phyloP scores from a whole-genome alignment of 768 basidiomycete genomes.

The Neoboletus subvelutipes region DNA sequence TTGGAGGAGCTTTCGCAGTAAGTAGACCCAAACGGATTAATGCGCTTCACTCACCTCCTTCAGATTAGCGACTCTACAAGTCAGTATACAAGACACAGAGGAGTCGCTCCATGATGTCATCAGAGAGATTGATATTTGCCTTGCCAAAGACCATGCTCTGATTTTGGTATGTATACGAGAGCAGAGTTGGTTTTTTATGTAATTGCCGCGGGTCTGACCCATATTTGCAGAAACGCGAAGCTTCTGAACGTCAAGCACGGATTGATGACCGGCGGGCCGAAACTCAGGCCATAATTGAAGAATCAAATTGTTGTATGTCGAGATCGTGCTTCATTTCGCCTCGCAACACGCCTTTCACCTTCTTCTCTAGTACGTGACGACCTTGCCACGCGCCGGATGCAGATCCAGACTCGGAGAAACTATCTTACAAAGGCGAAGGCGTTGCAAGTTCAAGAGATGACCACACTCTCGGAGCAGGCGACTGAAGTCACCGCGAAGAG shows the following conservation, averaged over 20 bases:
- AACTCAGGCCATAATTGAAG: conserved; percentile 41
- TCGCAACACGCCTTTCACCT: conserved; percentile 11
- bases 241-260: conserved; percentile 60
- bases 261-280: conserved; percentile 50
- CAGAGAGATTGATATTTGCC: conserved; percentile 44
- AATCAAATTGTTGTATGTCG: conserved; percentile 47
- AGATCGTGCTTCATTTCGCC: conserved; percentile 23
- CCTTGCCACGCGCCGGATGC: conserved; percentile 44
- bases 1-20: conserved; percentile 76
- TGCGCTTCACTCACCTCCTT: conserved; percentile 2
- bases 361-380: conserved; percentile 40
- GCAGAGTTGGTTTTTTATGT: conserved; percentile 19
- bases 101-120: conserved; percentile 49
- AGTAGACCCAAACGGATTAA: conserved; percentile 24
- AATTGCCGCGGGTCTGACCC: conserved; percentile 25
- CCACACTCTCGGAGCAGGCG: conserved; percentile 27
- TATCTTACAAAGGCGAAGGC: conserved; percentile 44
- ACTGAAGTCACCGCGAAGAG: conserved; percentile 40
- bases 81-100: conserved; percentile 51
- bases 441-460: conserved; percentile 35
- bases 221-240: conserved; percentile 58
- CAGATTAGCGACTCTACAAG: conserved; percentile 55
- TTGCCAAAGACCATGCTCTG: conserved; percentile 41
- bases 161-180: conserved; percentile 38
- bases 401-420: conserved; percentile 47